A percentile compares a stretch with the other conserved stretches of the same genome.
Conservation (phyloP, 179 eudicot species). For the Silene vulgaris region DNA sequence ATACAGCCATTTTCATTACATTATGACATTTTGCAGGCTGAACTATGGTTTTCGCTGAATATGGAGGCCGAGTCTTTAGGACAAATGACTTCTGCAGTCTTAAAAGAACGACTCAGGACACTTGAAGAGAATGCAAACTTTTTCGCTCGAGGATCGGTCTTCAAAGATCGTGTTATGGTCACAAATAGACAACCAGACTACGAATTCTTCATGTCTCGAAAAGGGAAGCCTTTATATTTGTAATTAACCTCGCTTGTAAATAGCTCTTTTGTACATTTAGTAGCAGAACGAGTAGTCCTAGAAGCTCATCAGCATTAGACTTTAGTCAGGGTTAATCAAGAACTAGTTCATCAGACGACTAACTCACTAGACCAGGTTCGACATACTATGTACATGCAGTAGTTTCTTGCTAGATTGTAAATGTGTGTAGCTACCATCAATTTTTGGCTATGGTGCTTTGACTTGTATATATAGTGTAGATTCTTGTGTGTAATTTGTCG, state of each 20-base stretch:
- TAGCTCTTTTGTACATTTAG: neutral
- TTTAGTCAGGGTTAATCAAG: neutral
- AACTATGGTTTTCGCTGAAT: conserved; percentile 24
- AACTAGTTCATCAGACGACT: neutral
- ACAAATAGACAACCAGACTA: conserved; percentile 28
- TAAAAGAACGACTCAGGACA: conserved; percentile 21
- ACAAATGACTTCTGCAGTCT: conserved; percentile 14
- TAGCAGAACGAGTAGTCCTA: neutral
- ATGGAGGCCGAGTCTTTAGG: conserved; percentile 13
- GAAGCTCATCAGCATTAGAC: neutral
- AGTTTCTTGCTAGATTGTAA: neutral
- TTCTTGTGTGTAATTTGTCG: too few species aligned
- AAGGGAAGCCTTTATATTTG: conserved; percentile 4
- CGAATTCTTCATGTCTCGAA: conserved; percentile 28
- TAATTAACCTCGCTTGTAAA: neutral
- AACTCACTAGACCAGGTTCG: conserved; percentile 1
- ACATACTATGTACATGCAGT: neutral
- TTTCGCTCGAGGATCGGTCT: conserved; percentile 24
- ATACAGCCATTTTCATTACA: neutral
- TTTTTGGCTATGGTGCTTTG: conserved; percentile 2
- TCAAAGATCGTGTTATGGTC: conserved; percentile 17
- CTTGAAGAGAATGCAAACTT: conserved; percentile 23
- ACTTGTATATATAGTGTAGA: too few species aligned
- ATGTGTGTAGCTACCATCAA: neutral
- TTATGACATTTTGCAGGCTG: conserved; percentile 18